Evolutionary conservation across 2,329 filamentous ascomycete species (phyloP), one percentile per base, ranked within the genome.

Genomic region (Beauveria scarabaeidicola): DNA sequence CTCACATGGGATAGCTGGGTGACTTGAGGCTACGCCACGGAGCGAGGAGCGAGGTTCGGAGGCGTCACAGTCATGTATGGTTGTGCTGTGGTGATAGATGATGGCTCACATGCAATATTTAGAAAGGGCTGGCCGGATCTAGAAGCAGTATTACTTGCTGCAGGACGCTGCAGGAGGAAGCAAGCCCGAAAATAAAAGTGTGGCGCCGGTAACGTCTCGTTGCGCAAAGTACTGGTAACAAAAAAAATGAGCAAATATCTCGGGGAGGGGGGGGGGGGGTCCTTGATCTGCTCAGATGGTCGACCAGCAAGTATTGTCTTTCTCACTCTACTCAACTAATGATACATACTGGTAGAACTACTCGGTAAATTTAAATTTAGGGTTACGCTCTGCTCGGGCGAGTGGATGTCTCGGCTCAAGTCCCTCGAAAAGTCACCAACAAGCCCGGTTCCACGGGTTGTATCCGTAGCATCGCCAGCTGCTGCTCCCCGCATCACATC

Each of bases 361-460:
- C 27, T 36, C 32, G 0, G 32, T 13, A 36, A 36, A 15, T 36
- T 36, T 13, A 36, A 36, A 15, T 36, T 36, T 36, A 15, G 32
- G 32, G 32, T 36, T 36, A 15, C 11, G 40, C 55, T 51, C 46
- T 55, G 27, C 52, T 61, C 59, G 59, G 59, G 25, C 59, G 54
- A 61, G 59, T 58, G 59, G 59, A 61, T 61, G 59, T 61, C 40
- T 61, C 47, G 46, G 58, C 52, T 25, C 29, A 40, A 60, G 44
- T 47, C 55, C 36, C 36, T 51, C 29, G 36, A 36, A 7, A 41
- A 15, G 46, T n/a, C 38, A 50, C 50, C 13, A 53, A 43, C 41
- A 53, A 40, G 1, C 54, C 32, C 41, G 46, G 55, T 58, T 58
- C 55, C 55, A 58, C 46, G 25, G 32, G 44, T 43, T n/a, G 46